These are phyloP conservation scores for Fusarium nanum DNA, from an alignment of 2,329 filamentous ascomycete genomes.

Conservation along the genomic window DNA sequence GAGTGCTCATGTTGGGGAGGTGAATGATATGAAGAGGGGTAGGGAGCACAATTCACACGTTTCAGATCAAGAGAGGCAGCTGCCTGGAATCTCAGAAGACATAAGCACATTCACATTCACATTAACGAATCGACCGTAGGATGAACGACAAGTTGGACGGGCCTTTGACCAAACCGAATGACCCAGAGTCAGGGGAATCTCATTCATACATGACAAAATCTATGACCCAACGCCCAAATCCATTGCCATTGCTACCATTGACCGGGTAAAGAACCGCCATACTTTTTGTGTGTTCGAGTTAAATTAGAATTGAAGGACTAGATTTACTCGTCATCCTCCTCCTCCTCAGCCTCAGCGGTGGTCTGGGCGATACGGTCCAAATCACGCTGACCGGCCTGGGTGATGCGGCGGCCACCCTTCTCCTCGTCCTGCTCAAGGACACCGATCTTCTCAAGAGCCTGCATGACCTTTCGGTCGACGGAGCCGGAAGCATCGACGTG, in stretches of 20 bases:
- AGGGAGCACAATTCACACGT: background rate
- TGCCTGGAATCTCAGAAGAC: background rate
- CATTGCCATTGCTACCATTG: slow-evolving; percentile 45
- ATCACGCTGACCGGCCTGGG: slow-evolving; percentile 98
- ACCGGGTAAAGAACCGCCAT: slow-evolving; percentile 32
- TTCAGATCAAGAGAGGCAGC: background rate
- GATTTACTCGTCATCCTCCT: slow-evolving; percentile 73
- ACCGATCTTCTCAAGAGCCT: slow-evolving; percentile 99
- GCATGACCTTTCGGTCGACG: slow-evolving; percentile 97
- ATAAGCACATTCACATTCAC: slow-evolving; percentile 17
- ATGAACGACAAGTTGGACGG: slow-evolving; percentile 46
- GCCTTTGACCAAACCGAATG: slow-evolving; percentile 54
- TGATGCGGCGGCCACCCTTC: slow-evolving; percentile 98
- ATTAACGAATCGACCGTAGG: slow-evolving; percentile 18
- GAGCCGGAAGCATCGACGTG: slow-evolving; percentile 95
- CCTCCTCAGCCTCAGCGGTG: slow-evolving; percentile 78
- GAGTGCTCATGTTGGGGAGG: background rate
- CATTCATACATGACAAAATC: slow-evolving; percentile 57
- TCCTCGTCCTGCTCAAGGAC: slow-evolving; percentile 98
- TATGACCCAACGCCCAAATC: slow-evolving; percentile 57
- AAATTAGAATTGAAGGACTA: slow-evolving; percentile 45
- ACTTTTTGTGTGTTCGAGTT: slow-evolving; percentile 43
- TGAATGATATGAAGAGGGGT: background rate
- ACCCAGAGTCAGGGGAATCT: slow-evolving; percentile 53
- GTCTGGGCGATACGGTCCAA: slow-evolving; percentile 94